Evolutionary conservation across 2,329 filamentous ascomycete species (phyloP).

Genomic region (Epichloe elymi): DNA sequence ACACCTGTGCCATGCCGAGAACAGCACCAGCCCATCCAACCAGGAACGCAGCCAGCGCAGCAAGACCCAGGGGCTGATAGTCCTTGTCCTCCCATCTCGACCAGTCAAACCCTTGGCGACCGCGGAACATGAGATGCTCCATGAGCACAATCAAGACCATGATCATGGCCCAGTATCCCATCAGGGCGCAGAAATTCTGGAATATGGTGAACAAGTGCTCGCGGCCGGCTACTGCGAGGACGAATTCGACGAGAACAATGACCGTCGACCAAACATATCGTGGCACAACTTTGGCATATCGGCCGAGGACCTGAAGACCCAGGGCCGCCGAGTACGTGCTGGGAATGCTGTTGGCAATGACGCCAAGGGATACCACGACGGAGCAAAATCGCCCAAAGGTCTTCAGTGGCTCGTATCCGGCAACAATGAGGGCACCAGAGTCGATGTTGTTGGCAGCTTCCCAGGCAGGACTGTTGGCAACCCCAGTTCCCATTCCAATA

Average conservation of each 20-base stretch:
- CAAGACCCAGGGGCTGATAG: slow-evolving; percentile 29
- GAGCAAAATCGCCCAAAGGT: slow-evolving; percentile 45
- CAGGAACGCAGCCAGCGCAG: slow-evolving; percentile 30
- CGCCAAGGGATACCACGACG: slow-evolving; percentile 39
- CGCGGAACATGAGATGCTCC: slow-evolving; percentile 31
- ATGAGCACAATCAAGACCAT: slow-evolving; percentile 34
- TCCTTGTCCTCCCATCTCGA: slow-evolving; percentile 32
- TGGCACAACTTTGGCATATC: slow-evolving; percentile 37
- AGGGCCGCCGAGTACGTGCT: slow-evolving; percentile 45
- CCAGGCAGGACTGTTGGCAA: slow-evolving; percentile 36
- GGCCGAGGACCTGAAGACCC: slow-evolving; percentile 45
- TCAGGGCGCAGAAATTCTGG: slow-evolving; percentile 38
- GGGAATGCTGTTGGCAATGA: slow-evolving; percentile 42
- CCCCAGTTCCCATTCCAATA: slow-evolving; percentile 38
- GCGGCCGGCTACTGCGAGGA: slow-evolving; percentile 40
- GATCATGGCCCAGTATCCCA: slow-evolving; percentile 42
- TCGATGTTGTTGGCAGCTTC: slow-evolving; percentile 34
- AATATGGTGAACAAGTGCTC: slow-evolving; percentile 39
- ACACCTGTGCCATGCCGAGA: slow-evolving; percentile 44
- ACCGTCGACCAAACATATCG: slow-evolving; percentile 41
- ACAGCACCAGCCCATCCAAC: slow-evolving; percentile 37
- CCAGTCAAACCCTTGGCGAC: slow-evolving; percentile 27
- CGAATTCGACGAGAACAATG: slow-evolving; percentile 40
- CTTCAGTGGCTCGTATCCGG: slow-evolving; percentile 38
- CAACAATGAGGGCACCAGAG: slow-evolving; percentile 42